These are phyloP conservation scores for Termitomyces sp. DNA, from an alignment of 768 basidiomycete genomes.

Conservation along the genomic window DNA sequence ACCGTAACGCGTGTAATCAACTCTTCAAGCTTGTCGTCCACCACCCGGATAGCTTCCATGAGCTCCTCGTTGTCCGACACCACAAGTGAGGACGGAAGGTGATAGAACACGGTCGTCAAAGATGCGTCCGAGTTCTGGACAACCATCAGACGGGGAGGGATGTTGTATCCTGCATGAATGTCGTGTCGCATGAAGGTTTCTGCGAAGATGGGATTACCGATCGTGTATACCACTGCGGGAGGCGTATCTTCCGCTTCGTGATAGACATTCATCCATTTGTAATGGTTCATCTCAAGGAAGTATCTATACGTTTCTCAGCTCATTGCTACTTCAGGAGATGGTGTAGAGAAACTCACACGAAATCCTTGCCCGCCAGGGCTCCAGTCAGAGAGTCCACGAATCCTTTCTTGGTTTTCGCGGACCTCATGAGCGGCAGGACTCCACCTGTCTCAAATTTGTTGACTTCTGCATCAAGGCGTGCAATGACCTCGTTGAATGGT, in stretches of 20 bases:
- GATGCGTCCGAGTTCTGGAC: constrained; percentile 21
- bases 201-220: constrained; percentile 36
- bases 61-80: constrained; percentile 27
- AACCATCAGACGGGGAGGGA: constrained; percentile 33
- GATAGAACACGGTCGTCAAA: constrained; percentile 30
- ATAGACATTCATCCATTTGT: constrained; percentile 33
- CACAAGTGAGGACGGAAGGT: constrained; percentile 33
- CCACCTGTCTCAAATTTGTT: constrained; percentile 33
- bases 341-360: constrained; percentile 36
- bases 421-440: constrained; percentile 19
- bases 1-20: constrained; percentile 33
- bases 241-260: constrained; percentile 22
- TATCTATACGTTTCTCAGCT: constrained; percentile 25
- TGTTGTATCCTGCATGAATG: constrained; percentile 23
- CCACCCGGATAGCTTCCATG: constrained; percentile 24
- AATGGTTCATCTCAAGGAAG: constrained; percentile 35
- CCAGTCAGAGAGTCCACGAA: constrained; percentile 29
- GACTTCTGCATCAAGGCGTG: constrained; percentile 39
- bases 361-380: constrained; percentile 32
- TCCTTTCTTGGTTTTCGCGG: constrained; percentile 31
- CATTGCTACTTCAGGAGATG: neutral
- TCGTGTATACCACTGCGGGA: constrained; percentile 33
- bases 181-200: constrained; percentile 29
- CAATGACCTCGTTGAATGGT: constrained; percentile 35
- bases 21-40: constrained; percentile 44